These are phyloP conservation scores for Cudoniella acicularis DNA, from an alignment of 495 filamentous ascomycete genomes.

Conservation along the genomic window DNA sequence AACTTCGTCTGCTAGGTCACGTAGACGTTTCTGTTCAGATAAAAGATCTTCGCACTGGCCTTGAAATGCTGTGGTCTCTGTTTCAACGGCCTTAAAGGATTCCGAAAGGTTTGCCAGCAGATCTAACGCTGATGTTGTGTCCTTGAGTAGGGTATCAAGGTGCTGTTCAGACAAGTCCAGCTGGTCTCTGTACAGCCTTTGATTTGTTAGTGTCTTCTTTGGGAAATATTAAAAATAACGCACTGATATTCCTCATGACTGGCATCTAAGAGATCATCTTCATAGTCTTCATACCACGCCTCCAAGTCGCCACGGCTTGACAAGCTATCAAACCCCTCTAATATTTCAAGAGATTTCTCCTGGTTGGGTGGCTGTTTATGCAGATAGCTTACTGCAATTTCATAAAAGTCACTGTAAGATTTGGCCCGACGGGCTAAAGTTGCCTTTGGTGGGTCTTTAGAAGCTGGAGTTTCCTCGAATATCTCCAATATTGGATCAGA, in stretches of 20 bases:
- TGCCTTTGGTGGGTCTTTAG: slow-evolving; percentile 56
- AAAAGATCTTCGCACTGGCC: slow-evolving; percentile 85
- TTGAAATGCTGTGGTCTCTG: slow-evolving; percentile 86
- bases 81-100: slow-evolving; percentile 81
- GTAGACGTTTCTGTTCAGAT: slow-evolving; percentile 70
- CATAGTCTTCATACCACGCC: slow-evolving; percentile 50
- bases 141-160: slow-evolving; percentile 72
- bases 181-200: slow-evolving; percentile 71
- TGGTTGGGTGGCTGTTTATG: slow-evolving; percentile 40
- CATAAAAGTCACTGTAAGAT: slow-evolving; percentile 72
- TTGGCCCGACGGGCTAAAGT: slow-evolving; percentile 63
- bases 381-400: slow-evolving; percentile 54
- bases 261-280: slow-evolving; percentile 66
- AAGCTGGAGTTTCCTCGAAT: slow-evolving; percentile 46
- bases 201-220: slow-evolving; percentile 7
- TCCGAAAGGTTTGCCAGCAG: slow-evolving; percentile 71
- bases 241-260: slow-evolving; percentile 87
- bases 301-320: neutral
- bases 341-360: slow-evolving; percentile 39
- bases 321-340: neutral
- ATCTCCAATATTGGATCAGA: slow-evolving; percentile 40
- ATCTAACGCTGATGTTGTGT: slow-evolving; percentile 67
- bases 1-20: slow-evolving; percentile 73
- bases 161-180: slow-evolving; percentile 74
- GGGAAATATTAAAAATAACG: slow-evolving; percentile 16